Evolutionary conservation across 306 rosid species (phyloP), one percentile per base, ranked within the genome.

Genomic region (Trifolium subterraneum): DNA sequence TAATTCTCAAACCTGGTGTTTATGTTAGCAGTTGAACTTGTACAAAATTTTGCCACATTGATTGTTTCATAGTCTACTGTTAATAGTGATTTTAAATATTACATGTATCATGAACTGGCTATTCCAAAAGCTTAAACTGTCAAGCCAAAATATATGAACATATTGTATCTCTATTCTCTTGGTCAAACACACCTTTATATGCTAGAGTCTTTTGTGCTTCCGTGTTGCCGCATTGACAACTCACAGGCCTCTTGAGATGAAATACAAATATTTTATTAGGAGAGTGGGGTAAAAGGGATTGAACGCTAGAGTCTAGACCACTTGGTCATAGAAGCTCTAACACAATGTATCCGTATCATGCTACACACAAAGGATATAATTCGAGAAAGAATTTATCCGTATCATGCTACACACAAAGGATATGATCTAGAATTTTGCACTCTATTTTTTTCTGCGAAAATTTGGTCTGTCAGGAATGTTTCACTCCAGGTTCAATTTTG

Each of bases 41-140:
- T 29, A 55, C 5, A 13, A 44, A 36, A 54, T 20, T 16, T 13
- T 13, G 18, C 64, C 20, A 42, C 15, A 13, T 65, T 12, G 18
- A 56, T 42, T n/a, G 71, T 38, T 66, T 56, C 11, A 8, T 72
- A 42, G 47, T 59, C 35, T 42, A 22, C 52, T 10, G 13, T 16
- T 8, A 64, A 75, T 31, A 7, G 7, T 42, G 68, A 72, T 42
- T 13, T 39, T 54, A 25, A 54, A 20, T 54, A 52, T 52, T 19
- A 52, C 27, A 19, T 18, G 23, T 52, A 19, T 19, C 29, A 41
- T 56, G 29, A n/a, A 8, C 23, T 7, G 13, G 68, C 68, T 62
- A 62, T 62, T 62, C 23, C 68, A 62, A 33, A 33, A 60, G 66
- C 20, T 10, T 56, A 56, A 10, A 10, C 63, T 56, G 9, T 56